Base-by-base conservation (phyloP, 2,329 filamentous ascomycete genomes). In the Onygenales sp. region DNA sequence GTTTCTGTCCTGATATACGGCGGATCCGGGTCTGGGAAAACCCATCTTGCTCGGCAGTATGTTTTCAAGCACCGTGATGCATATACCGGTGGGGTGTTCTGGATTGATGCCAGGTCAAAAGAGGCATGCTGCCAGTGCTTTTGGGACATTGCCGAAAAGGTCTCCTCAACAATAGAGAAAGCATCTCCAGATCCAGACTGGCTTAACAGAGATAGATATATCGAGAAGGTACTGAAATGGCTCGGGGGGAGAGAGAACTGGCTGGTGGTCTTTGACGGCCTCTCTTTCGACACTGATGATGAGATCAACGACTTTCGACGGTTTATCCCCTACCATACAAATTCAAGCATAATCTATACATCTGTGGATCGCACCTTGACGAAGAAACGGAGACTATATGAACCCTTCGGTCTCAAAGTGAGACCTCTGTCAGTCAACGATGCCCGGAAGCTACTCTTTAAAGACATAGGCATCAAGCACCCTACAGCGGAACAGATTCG, bases 1-100 rank as follows among this genome's bases (percentile, higher is more conserved):
- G 79, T 79, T 27, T 81, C 83, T 1, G 82, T 85, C 1, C 69
- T 87, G 7, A 76, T 88, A 9, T 79, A 81, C 57, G 81, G 81
- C 37, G 78, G 83, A 40, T 80, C 83, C 2, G 85, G 85, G 1
- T 80, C 80, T 11, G 85, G 85, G 2, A 88, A 88, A 66, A 83
- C 82, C 1, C 84, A 87, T 60, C 70, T 87, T 11, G 83, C 83
- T 32, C 76, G 84, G 3, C 76, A 87, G 65, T 87, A 87, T 62
- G 77, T 85, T 33, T 85, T 82, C 59, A 66, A 72, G 4, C 78
- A 86, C 59, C 78, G 74, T 37, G 67, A 74, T 4, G 71, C 79
- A 55, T 87, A 84, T 59, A 77, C 79, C 0, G 83, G 83, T 1
- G 85, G 85, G 1, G 75, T 86, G 43, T 88, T 85, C 64, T 88